Evolutionary conservation across 2,329 filamentous ascomycete species (phyloP).

Genomic region (Fusarium sp.): DNA sequence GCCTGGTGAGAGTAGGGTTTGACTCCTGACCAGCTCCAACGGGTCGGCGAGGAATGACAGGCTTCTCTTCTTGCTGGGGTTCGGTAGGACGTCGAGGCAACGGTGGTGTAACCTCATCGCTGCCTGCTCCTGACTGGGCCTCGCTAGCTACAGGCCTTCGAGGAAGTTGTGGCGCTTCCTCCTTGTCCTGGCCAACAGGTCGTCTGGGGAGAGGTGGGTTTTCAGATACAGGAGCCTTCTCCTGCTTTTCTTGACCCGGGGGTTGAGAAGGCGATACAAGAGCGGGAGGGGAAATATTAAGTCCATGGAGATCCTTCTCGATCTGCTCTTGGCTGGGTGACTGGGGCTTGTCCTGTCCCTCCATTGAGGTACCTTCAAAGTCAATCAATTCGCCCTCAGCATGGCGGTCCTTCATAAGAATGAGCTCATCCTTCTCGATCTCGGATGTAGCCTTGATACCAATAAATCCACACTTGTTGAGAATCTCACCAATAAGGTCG

Average conservation of each 20-base stretch:
- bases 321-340: constrained; percentile 30
- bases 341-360: constrained; percentile 20
- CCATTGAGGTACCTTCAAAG: constrained; percentile 38
- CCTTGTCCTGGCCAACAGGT: constrained; percentile 3
- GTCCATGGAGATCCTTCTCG: constrained; percentile 44
- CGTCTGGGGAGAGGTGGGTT: constrained; percentile 33
- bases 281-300: constrained; percentile 46
- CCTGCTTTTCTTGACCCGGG: constrained; percentile 9
- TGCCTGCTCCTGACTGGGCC: not conserved
- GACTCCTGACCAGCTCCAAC: constrained; percentile 15
- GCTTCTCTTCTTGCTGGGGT: constrained; percentile 14
- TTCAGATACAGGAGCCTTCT: not conserved
- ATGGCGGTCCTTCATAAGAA: constrained; percentile 57
- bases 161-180: constrained; percentile 23
- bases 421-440: constrained; percentile 64
- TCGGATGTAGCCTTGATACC: constrained; percentile 56
- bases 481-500: constrained; percentile 61
- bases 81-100: constrained; percentile 29
- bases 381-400: constrained; percentile 49
- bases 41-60: constrained; percentile 27
- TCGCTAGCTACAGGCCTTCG: constrained; percentile 13
- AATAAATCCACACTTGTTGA: constrained; percentile 63
- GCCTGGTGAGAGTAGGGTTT: constrained; percentile 33
- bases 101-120: constrained; percentile 1
- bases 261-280: constrained; percentile 38